Evolutionary conservation across 768 basidiomycete genomes (phyloP).

Genomic region (Panus rudis): DNA sequence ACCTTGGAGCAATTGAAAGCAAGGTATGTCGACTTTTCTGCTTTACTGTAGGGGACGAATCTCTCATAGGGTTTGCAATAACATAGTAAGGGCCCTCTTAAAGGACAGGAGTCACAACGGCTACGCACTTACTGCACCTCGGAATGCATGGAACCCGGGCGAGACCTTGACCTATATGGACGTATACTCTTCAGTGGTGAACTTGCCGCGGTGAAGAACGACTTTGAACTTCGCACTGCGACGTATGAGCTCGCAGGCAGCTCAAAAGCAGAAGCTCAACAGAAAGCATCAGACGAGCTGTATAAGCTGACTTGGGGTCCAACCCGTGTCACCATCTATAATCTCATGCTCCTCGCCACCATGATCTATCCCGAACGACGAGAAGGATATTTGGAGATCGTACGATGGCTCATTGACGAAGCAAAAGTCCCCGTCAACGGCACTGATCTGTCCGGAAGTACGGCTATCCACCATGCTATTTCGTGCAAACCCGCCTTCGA

Average conservation of each 20-base stretch:
- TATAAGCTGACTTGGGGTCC: slow-evolving; percentile 33
- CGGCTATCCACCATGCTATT: slow-evolving; percentile 33
- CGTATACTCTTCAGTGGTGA: neutral
- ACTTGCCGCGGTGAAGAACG: neutral
- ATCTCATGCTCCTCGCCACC: slow-evolving; percentile 28
- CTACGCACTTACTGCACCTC: slow-evolving; percentile 2
- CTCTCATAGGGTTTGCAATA: neutral
- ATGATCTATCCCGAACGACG: slow-evolving; percentile 20
- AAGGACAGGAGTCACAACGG: slow-evolving; percentile 2
- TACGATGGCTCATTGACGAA: slow-evolving; percentile 26
- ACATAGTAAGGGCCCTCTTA: neutral
- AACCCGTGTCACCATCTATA: slow-evolving; percentile 32
- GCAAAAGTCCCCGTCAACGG: slow-evolving; percentile 32
- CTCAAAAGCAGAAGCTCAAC: slow-evolving; percentile 9
- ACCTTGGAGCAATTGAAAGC: neutral
- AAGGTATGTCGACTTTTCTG: neutral
- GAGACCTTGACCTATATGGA: slow-evolving; percentile 1
- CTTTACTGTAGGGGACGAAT: neutral
- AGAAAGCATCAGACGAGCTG: slow-evolving; percentile 24
- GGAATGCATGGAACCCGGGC: neutral
- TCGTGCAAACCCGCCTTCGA: slow-evolving; percentile 36
- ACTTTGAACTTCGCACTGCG: slow-evolving; percentile 1
- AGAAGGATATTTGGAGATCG: slow-evolving; percentile 22
- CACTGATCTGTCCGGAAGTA: slow-evolving; percentile 33
- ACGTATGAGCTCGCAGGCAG: neutral